phyloP scores from a whole-genome alignment of 768 basidiomycete species.

The Podaxis pistillaris region DNA sequence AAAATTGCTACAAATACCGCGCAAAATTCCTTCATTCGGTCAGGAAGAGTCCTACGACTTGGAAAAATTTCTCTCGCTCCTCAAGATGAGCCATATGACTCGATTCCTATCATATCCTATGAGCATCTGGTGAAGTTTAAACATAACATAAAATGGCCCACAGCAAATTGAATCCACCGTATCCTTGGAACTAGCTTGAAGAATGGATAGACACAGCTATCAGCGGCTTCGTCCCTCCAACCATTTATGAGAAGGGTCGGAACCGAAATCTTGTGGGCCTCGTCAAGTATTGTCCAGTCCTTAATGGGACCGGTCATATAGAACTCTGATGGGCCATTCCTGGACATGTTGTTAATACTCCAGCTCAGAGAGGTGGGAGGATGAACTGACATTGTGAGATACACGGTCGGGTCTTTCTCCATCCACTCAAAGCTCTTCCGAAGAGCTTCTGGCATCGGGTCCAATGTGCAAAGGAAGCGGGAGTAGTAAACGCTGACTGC shows the following conservation, averaged over 20 bases:
- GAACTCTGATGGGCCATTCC: constrained; percentile 42
- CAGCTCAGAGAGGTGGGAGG: not conserved
- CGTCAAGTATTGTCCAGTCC: constrained; percentile 43
- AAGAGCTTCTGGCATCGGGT: constrained; percentile 44
- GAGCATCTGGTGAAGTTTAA: not conserved
- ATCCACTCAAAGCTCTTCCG: constrained; percentile 28
- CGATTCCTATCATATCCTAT: constrained; percentile 22
- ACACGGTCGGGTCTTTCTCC: constrained; percentile 47
- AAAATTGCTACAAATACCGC: not conserved
- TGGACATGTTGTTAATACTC: constrained; percentile 14
- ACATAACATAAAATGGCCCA: constrained; percentile 3
- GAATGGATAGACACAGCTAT: constrained; percentile 33
- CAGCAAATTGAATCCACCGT: constrained; percentile 43
- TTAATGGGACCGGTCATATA: constrained; percentile 38
- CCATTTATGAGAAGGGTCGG: constrained; percentile 44
- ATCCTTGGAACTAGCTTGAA: constrained; percentile 39
- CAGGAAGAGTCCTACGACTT: constrained; percentile 32
- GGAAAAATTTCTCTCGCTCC: constrained; percentile 36
- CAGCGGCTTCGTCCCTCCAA: constrained; percentile 38
- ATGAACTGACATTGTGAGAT: constrained; percentile 40
- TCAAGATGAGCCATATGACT: constrained; percentile 45
- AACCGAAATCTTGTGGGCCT: constrained; percentile 38
- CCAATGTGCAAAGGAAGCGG: constrained; percentile 39
- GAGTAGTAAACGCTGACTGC: constrained; percentile 42
- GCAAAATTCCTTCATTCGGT: not conserved